These are phyloP conservation scores for thale cress (Arabidopsis thaliana) DNA, from an alignment of 345 rosid genomes.

Conservation along the genomic window DNA sequence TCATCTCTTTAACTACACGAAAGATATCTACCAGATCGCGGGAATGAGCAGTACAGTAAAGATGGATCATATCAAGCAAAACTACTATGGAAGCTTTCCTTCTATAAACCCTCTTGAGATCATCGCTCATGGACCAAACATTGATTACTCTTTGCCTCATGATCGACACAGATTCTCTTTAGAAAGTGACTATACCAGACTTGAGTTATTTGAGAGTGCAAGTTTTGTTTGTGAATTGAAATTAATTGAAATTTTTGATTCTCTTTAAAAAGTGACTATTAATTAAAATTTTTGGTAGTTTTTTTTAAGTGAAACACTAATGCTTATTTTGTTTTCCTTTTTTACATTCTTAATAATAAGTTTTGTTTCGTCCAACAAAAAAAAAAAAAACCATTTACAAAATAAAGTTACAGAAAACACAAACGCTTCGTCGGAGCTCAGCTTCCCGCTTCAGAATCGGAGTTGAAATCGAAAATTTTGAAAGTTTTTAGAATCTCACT, in stretches of 20 bases:
- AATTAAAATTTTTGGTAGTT: neutral
- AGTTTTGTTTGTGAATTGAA: neutral
- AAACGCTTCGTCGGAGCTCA: no score
- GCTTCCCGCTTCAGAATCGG: no score
- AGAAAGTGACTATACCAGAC: neutral
- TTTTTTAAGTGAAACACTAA: neutral
- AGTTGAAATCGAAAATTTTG: no score
- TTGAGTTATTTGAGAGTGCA: neutral
- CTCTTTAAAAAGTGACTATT: no score
- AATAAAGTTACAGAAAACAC: no score
- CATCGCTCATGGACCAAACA: constrained; percentile 63
- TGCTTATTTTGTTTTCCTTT: neutral
- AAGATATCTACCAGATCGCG: constrained; percentile 59
- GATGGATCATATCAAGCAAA: constrained; percentile 69
- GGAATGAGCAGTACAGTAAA: constrained; percentile 63
- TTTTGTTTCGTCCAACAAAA: neutral
- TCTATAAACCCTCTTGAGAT: constrained; percentile 64
- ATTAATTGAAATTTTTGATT: neutral
- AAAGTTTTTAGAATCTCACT: no score
- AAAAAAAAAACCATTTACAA: no score
- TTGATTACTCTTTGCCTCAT: constrained; percentile 61
- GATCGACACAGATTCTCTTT: constrained; percentile 54
- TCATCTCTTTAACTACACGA: constrained; percentile 65
- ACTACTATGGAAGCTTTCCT: constrained; percentile 77
- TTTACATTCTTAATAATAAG: neutral